Conservation (phyloP, 768 basidiomycete species). For the Heimioporus sp. region DNA sequence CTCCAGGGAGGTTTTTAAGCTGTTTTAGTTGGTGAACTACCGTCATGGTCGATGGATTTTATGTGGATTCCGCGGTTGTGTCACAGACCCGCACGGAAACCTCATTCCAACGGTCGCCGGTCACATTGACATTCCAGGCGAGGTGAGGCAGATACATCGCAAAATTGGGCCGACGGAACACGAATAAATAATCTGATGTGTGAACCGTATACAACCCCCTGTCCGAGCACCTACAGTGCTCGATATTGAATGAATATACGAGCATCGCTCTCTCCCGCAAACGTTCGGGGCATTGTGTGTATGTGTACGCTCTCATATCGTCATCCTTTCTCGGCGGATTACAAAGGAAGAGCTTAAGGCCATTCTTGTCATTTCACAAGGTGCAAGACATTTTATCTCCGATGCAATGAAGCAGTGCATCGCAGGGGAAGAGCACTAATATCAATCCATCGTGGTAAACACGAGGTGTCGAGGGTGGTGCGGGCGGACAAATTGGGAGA, state of each 20-base stretch:
- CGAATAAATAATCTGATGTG: slow-evolving; percentile 20
- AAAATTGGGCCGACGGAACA: slow-evolving; percentile 14
- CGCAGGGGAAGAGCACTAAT: slow-evolving; percentile 19
- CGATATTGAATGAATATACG: slow-evolving; percentile 8
- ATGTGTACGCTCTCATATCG: background rate
- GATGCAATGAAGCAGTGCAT: slow-evolving; percentile 25
- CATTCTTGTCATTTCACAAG: slow-evolving; percentile 18
- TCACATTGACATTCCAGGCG: slow-evolving; percentile 32
- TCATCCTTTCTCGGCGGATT: slow-evolving; percentile 16
- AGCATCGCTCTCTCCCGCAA: slow-evolving; percentile 4
- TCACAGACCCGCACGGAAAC: slow-evolving; percentile 38
- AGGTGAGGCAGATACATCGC: slow-evolving; percentile 35
- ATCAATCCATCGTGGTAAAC: slow-evolving; percentile 32
- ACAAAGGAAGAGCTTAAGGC: slow-evolving; percentile 12
- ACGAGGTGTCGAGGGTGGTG: slow-evolving; percentile 26
- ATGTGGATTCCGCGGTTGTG: slow-evolving; percentile 30
- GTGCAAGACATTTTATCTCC: slow-evolving; percentile 27
- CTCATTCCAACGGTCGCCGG: slow-evolving; percentile 35
- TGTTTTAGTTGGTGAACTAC: slow-evolving; percentile 11
- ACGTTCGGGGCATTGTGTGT: slow-evolving; percentile 1
- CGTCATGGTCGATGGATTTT: slow-evolving; percentile 22
- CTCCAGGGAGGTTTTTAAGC: slow-evolving; percentile 18
- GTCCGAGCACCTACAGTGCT: slow-evolving; percentile 8
- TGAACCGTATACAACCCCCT: slow-evolving; percentile 13
- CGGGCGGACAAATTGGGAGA: slow-evolving; percentile 12